These are phyloP conservation scores for Nymphaea thermarum DNA, from an alignment of 164 flowering plant genomes.

Conservation along the genomic window DNA sequence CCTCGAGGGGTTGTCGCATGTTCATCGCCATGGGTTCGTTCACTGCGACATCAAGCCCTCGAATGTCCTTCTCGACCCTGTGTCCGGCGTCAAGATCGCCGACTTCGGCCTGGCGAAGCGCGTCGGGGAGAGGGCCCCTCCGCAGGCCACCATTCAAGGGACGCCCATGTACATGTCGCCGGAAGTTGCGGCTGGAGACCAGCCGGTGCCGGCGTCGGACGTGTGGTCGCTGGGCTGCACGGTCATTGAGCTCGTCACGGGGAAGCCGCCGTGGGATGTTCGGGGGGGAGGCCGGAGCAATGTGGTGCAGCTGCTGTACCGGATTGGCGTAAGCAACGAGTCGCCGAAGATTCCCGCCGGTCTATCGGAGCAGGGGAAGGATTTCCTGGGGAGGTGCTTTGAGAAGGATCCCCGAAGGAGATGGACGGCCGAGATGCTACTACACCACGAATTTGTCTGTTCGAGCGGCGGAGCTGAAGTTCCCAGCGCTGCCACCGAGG, in stretches of 20 bases:
- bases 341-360: constrained; percentile 39
- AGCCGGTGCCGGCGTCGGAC: constrained; percentile 47
- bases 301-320: constrained; percentile 19
- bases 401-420: constrained; percentile 47
- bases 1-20: constrained; percentile 25
- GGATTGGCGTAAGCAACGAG: constrained; percentile 43
- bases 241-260: constrained; percentile 67
- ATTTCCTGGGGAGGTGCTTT: constrained; percentile 56
- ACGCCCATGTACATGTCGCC: constrained; percentile 80
- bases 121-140: constrained; percentile 5
- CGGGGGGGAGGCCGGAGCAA: constrained; percentile 15
- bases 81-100: constrained; percentile 36
- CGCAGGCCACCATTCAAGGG: constrained; percentile 43
- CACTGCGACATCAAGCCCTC: constrained; percentile 73
- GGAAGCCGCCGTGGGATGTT: constrained; percentile 50
- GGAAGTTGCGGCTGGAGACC: constrained; percentile 39
- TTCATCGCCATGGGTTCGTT: constrained; percentile 51
- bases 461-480: constrained; percentile 8
- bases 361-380: constrained; percentile 49
- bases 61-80: constrained; percentile 33
- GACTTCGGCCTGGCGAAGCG: constrained; percentile 82
- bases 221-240: constrained; percentile 83
- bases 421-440: constrained; percentile 80
- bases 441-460: constrained; percentile 24
- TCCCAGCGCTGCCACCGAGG: constrained; percentile 14